A percentile compares a stretch with the other conserved stretches of the same genome.
These are phyloP conservation scores for Ustilaginoidea virens DNA, from an alignment of 2,329 filamentous ascomycete genomes.

Conservation along the genomic window DNA sequence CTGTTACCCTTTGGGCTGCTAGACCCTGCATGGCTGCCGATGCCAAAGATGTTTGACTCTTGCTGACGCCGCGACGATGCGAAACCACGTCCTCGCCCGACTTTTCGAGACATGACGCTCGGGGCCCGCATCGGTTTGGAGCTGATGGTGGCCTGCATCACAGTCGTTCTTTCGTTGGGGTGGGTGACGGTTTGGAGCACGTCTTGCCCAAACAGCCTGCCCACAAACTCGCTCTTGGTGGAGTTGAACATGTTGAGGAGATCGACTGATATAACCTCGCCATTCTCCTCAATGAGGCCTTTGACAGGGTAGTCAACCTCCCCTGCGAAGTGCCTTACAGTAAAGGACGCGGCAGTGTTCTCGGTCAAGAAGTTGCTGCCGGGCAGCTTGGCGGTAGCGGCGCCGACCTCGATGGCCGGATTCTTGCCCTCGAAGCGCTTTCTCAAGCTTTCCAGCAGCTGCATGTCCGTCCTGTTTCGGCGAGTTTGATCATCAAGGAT, in stretches of 20 bases:
- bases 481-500: slow-evolving; percentile 94
- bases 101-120: slow-evolving; percentile 77
- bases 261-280: slow-evolving; percentile 89
- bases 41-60: slow-evolving; percentile 14
- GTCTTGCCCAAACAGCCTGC: slow-evolving; percentile 89
- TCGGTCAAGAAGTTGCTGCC: slow-evolving; percentile 83
- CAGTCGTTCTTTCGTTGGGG: slow-evolving; percentile 74
- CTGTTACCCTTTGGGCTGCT: slow-evolving; percentile 22
- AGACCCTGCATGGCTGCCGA: slow-evolving; percentile 22
- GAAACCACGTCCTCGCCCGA: slow-evolving; percentile 26
- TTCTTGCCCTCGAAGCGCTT: slow-evolving; percentile 95
- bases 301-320: slow-evolving; percentile 88
- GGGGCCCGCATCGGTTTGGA: slow-evolving; percentile 88
- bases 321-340: slow-evolving; percentile 87
- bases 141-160: slow-evolving; percentile 92
- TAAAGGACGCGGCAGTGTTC: slow-evolving; percentile 68
- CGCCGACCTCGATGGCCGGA: slow-evolving; percentile 67
- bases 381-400: slow-evolving; percentile 59
- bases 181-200: slow-evolving; percentile 87
- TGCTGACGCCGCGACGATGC: slow-evolving; percentile 22
- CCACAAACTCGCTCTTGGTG: slow-evolving; percentile 77
- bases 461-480: slow-evolving; percentile 73
- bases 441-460: slow-evolving; percentile 77
- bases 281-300: slow-evolving; percentile 85
- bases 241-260: slow-evolving; percentile 85